Evolutionary conservation across 2,329 filamentous ascomycete species (phyloP).

Genomic region (Pseudogymnoascus sp.): DNA sequence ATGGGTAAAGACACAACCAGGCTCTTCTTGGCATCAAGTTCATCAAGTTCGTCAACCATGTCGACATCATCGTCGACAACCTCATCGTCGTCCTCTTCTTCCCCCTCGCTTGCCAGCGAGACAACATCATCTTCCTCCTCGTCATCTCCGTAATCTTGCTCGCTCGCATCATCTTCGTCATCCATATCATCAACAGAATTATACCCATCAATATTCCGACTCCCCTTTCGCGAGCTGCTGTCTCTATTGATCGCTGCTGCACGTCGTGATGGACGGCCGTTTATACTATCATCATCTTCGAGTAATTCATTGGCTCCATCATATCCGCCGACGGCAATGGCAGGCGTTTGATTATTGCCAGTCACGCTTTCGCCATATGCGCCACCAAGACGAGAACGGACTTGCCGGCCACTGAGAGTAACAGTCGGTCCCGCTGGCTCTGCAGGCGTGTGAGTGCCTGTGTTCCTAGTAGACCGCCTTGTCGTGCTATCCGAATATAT

Average conservation of each 20-base stretch:
- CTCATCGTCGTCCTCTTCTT: conserved; percentile 36
- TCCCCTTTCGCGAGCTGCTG: conserved; percentile 32
- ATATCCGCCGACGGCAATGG: conserved; percentile 29
- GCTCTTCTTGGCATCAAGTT: conserved; percentile 44
- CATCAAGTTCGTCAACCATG: conserved; percentile 45
- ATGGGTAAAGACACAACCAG: conserved; percentile 69
- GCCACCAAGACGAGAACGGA: conserved; percentile 55
- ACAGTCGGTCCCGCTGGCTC: conserved; percentile 57
- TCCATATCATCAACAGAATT: conserved; percentile 54
- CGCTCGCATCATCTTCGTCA: conserved; percentile 63
- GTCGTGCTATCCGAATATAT: conserved; percentile 53
- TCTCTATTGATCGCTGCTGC: conserved; percentile 20
- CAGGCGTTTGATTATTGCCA: conserved; percentile 34
- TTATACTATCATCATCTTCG: conserved; percentile 32
- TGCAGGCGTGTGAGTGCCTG: conserved; percentile 63
- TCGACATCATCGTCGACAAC: conserved; percentile 41
- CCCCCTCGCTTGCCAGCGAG: conserved; percentile 49
- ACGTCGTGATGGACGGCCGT: conserved; percentile 35
- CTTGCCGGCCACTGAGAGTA: conserved; percentile 83
- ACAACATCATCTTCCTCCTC: conserved; percentile 64
- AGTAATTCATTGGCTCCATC: conserved; percentile 38
- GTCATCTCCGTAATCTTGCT: conserved; percentile 70
- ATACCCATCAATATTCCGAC: conserved; percentile 44
- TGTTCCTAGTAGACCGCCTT: conserved; percentile 68
- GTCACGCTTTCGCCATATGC: conserved; percentile 48